Evolutionary conservation across 2,329 filamentous ascomycete species (phyloP).

Genomic region (Madurella mycetomatis): DNA sequence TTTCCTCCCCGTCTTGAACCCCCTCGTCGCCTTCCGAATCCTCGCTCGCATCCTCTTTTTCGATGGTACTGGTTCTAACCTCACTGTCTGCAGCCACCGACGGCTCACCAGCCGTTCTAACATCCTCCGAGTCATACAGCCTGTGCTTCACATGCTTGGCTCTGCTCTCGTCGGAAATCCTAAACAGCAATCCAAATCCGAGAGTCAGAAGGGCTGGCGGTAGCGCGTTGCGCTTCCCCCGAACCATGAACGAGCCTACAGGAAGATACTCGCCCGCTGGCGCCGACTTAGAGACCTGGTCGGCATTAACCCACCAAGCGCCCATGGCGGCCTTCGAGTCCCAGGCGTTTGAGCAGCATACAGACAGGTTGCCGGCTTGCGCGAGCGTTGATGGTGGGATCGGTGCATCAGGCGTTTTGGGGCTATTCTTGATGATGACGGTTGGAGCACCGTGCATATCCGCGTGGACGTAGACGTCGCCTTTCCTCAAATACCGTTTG

Average conservation of each 20-base stretch:
- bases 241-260: constrained; percentile 70
- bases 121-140: constrained; percentile 30
- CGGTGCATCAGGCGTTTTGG: constrained; percentile 70
- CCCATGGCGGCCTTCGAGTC: constrained; percentile 94
- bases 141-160: constrained; percentile 73
- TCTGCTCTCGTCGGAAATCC: constrained; percentile 83
- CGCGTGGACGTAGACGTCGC: constrained; percentile 88
- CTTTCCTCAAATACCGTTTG: constrained; percentile 75
- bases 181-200: constrained; percentile 83
- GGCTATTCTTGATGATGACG: constrained; percentile 88
- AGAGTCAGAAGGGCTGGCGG: constrained; percentile 83
- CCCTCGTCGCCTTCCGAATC: constrained; percentile 28
- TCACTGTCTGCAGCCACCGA: constrained; percentile 9
- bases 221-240: constrained; percentile 85
- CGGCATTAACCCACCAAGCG: constrained; percentile 89
- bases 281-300: constrained; percentile 85
- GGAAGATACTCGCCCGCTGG: constrained; percentile 75
- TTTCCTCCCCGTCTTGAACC: constrained; percentile 27
- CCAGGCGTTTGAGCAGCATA: constrained; percentile 77
- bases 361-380: constrained; percentile 80
- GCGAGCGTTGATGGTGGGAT: constrained; percentile 88
- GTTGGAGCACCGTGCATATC: constrained; percentile 78
- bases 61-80: constrained; percentile 23
- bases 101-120: constrained; percentile 13
- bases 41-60: constrained; percentile 6